Percentiles rank a stretch among this genome's conserved stretches.
These are phyloP conservation scores for Kentomonas sorsogonicus DNA, from an alignment of 208 protist species.

Conservation along the genomic window DNA sequence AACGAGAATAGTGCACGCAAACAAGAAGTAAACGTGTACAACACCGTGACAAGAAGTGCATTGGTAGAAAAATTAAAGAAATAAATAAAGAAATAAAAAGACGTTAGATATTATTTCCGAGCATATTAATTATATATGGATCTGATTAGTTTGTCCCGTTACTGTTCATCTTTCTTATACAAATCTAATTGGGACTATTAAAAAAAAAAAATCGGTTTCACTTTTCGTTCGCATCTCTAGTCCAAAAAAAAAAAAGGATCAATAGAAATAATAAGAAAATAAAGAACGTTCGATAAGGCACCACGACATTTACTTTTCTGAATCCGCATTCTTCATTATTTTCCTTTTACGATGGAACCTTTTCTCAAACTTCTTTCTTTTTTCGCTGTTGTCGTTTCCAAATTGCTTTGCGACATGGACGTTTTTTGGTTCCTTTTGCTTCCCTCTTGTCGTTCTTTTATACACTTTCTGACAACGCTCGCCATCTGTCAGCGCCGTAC, in stretches of 20 bases:
- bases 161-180: no score
- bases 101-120: no score
- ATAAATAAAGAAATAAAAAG: neutral
- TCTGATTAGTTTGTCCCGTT: no score
- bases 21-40: slow-evolving; percentile 7
- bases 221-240: neutral
- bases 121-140: no score
- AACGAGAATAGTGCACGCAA: slow-evolving; percentile 6
- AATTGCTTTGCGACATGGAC: no score
- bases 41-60: neutral
- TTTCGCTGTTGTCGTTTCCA: no score
- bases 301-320: neutral
- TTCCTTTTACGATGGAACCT: neutral
- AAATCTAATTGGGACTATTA: no score
- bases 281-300: neutral
- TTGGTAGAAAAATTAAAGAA: neutral
- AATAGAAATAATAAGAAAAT: neutral
- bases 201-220: slow-evolving; percentile 2
- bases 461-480: no score
- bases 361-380: neutral
- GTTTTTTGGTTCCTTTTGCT: no score
- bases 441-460: no score
- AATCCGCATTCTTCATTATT: neutral
- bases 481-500: neutral
- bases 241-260: neutral